phyloP scores from a whole-genome alignment of 495 filamentous ascomycete species.

The Neurospora sp. region DNA sequence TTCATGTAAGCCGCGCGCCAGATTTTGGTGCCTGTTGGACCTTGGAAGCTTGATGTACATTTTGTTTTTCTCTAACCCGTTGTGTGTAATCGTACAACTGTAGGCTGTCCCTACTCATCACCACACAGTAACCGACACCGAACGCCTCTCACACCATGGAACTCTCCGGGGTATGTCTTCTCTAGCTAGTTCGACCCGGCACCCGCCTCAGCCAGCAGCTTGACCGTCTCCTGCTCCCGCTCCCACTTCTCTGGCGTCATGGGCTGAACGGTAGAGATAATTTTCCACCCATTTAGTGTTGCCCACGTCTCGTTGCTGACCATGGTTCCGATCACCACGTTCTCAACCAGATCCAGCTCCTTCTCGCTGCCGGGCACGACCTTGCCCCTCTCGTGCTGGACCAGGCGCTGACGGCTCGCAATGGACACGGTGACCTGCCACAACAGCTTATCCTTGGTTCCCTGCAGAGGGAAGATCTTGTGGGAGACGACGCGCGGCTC shows the following conservation, averaged over 20 bases:
- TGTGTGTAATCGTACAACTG: background rate
- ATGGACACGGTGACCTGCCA: slow-evolving; percentile 70
- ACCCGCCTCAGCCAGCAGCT: background rate
- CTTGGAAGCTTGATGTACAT: background rate
- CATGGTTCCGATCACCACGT: slow-evolving; percentile 63
- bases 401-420: slow-evolving; percentile 52
- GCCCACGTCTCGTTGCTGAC: slow-evolving; percentile 39
- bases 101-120: background rate
- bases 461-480: slow-evolving; percentile 41
- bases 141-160: background rate
- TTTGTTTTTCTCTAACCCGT: background rate
- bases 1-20: background rate
- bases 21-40: background rate
- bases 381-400: slow-evolving; percentile 27
- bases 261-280: slow-evolving; percentile 62
- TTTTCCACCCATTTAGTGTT: slow-evolving; percentile 51
- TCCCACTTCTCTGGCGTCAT: slow-evolving; percentile 43
- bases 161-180: background rate
- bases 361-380: slow-evolving; percentile 39
- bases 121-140: background rate
- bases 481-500: slow-evolving; percentile 51
- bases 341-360: slow-evolving; percentile 59
- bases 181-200: background rate
- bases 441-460: slow-evolving; percentile 24
- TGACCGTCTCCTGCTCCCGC: slow-evolving; percentile 10